Percentiles rank a stretch among this genome's conserved stretches.
These are phyloP conservation scores for Pseudogymnoascus verrucosus DNA, from an alignment of 2,329 filamentous ascomycete genomes.

Conservation along the genomic window DNA sequence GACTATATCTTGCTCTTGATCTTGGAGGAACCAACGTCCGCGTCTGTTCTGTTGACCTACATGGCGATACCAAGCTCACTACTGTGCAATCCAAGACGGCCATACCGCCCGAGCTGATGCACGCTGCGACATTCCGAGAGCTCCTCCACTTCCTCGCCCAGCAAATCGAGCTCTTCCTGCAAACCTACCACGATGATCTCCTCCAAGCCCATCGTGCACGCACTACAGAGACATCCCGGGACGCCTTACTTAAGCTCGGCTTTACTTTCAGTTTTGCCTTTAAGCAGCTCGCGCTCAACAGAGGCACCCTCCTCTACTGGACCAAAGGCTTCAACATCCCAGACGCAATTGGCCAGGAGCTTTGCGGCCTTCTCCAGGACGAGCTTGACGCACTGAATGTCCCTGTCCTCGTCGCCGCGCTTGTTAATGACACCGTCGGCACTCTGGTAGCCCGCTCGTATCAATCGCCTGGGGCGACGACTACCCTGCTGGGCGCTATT, in stretches of 20 bases:
- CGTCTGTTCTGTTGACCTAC: conserved; percentile 88
- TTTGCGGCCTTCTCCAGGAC: conserved; percentile 78
- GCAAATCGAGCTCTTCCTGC: conserved; percentile 83
- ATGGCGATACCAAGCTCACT: conserved; percentile 91
- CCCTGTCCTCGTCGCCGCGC: conserved; percentile 86
- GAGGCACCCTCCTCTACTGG: conserved; percentile 89
- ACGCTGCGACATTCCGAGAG: conserved; percentile 74
- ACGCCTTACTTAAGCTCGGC: conserved; percentile 85
- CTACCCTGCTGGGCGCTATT: conserved; percentile 87
- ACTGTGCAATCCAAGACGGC: conserved; percentile 87
- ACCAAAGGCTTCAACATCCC: conserved; percentile 97
- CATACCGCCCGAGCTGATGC: conserved; percentile 86
- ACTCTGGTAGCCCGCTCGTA: conserved; percentile 98
- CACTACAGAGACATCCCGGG: conserved; percentile 52
- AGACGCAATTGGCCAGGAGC: conserved; percentile 90
- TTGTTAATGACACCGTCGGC: conserved; percentile 96
- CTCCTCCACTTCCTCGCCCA: conserved; percentile 89
- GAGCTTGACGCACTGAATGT: conserved; percentile 83
- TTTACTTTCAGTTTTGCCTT: conserved; percentile 99
- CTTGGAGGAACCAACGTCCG: conserved; percentile 98
- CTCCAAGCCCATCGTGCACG: conserved; percentile 64
- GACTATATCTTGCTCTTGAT: conserved; percentile 91
- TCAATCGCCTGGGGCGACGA: conserved; percentile 78
- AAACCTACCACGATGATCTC: conserved; percentile 79
- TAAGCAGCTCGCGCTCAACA: conserved; percentile 89